Evolutionary conservation across 352 stramenopile species (phyloP).

Genomic region (Pythium dissotocum): DNA sequence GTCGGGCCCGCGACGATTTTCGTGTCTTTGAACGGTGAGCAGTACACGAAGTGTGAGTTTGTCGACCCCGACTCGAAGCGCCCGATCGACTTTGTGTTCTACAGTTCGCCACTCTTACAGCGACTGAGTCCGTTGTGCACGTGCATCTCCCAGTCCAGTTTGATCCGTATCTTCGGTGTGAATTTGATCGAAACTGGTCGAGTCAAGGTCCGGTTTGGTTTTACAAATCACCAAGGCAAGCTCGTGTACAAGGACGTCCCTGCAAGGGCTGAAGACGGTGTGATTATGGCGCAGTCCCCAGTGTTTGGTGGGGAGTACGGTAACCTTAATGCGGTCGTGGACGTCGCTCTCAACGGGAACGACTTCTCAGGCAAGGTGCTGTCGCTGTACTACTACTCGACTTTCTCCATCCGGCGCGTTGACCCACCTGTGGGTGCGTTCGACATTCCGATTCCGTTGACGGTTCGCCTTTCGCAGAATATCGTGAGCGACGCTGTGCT

Average conservation of each 20-base stretch:
- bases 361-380: constrained; percentile 60
- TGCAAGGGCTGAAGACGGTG: constrained; percentile 43
- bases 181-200: constrained; percentile 78
- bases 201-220: constrained; percentile 68
- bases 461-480: constrained; percentile 38
- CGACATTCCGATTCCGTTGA: constrained; percentile 55
- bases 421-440: constrained; percentile 55
- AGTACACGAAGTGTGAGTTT: constrained; percentile 75
- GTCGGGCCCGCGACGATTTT: constrained; percentile 55
- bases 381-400: constrained; percentile 56
- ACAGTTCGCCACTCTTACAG: constrained; percentile 56
- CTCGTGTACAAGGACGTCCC: constrained; percentile 33
- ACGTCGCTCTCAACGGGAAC: constrained; percentile 65
- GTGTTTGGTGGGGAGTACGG: constrained; percentile 49
- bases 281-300: constrained; percentile 52
- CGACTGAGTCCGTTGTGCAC: constrained; percentile 61
- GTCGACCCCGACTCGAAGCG: constrained; percentile 44
- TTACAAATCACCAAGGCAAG: constrained; percentile 37
- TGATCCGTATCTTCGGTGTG: constrained; percentile 53
- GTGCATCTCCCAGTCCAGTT: constrained; percentile 47
- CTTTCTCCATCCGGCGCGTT: constrained; percentile 43
- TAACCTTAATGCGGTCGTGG: constrained; percentile 47
- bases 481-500: constrained; percentile 51
- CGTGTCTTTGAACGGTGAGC: constrained; percentile 72
- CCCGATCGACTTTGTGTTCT: constrained; percentile 71